phyloP scores from a whole-genome alignment of 495 filamentous ascomycete species.

The Aspergillus haitiensis region DNA sequence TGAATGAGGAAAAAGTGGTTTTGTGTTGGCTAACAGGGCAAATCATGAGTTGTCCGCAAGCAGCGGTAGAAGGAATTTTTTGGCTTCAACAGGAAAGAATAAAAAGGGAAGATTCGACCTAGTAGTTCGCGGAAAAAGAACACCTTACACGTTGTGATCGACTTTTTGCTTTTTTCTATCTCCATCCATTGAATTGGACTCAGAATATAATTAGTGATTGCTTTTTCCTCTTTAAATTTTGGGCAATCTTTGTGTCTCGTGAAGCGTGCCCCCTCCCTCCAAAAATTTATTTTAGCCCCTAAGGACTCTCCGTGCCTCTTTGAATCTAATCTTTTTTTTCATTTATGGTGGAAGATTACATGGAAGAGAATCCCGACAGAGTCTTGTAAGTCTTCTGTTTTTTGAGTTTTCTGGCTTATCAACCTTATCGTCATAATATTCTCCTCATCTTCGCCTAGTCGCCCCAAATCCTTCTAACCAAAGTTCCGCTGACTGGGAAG shows the following conservation, averaged over 20 bases:
- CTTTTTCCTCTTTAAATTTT: neutral
- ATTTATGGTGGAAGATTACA: neutral
- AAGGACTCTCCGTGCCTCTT: no score
- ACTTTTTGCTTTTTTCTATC: constrained; percentile 5
- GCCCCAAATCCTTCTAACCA: neutral
- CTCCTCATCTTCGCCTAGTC: neutral
- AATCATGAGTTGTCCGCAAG: no score
- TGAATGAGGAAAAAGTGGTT: no score
- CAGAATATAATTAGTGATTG: neutral
- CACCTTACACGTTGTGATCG: neutral
- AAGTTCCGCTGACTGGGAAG: constrained; percentile 9
- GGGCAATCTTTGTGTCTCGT: neutral
- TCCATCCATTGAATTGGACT: neutral
- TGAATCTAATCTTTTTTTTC: neutral
- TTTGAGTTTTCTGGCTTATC: constrained; percentile 5
- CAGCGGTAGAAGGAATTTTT: no score
- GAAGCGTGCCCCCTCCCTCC: neutral
- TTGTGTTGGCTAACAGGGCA: no score
- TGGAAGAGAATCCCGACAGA: constrained; percentile 4
- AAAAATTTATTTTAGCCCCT: neutral
- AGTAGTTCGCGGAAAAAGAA: neutral
- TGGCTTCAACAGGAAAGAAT: no score
- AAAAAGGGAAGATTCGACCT: neutral
- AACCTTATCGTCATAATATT: constrained; percentile 7
- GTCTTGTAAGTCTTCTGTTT: constrained; percentile 11